These are phyloP conservation scores for Alopecurus myosuroides DNA, from an alignment of 176 grass and related monocot genomes.

Conservation along the genomic window DNA sequence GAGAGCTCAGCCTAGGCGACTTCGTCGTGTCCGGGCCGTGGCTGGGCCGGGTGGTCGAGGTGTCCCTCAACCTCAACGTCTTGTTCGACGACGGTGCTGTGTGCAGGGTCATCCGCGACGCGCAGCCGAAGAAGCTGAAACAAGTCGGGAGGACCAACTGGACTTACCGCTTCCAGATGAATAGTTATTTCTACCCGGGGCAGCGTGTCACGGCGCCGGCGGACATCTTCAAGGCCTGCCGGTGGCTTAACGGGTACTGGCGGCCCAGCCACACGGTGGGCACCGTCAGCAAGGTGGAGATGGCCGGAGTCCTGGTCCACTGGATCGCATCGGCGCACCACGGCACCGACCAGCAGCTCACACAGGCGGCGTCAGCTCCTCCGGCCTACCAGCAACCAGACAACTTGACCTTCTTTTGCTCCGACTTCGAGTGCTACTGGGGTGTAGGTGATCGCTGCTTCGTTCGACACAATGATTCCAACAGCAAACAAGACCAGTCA, in stretches of 20 bases:
- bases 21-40: neutral
- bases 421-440: neutral
- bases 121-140: neutral
- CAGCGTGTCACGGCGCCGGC: neutral
- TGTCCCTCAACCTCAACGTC: neutral
- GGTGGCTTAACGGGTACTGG: slow-evolving; percentile 1
- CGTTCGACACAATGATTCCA: neutral
- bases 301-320: neutral
- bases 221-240: neutral
- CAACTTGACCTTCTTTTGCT: neutral
- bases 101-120: neutral
- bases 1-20: neutral
- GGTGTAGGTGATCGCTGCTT: neutral
- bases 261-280: neutral
- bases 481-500: neutral
- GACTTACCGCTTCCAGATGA: no score
- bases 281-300: neutral
- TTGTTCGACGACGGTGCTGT: slow-evolving; percentile 9
- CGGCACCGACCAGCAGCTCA: neutral
- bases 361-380: neutral
- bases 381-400: neutral
- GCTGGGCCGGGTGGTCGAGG: slow-evolving; percentile 7
- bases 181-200: neutral
- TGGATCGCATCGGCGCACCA: neutral
- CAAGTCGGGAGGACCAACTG: no score